Base-by-base conservation (phyloP, 192 early-diverging fungal species). In the Chytriomyces confervae region DNA sequence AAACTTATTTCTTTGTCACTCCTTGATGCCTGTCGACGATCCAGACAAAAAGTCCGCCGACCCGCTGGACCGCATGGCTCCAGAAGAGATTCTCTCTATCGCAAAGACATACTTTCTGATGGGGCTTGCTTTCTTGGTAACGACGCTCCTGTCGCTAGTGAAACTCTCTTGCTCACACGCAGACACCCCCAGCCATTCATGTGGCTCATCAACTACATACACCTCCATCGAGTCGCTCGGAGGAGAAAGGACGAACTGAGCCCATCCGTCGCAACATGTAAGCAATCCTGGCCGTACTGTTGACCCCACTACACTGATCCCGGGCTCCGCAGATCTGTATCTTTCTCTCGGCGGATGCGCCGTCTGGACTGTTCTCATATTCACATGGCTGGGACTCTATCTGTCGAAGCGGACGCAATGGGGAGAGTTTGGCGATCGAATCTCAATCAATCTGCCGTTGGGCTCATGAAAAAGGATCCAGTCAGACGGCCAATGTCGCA, bases 201-300 rank as follows among this genome's bases (percentile, higher is more conserved):
- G 50, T 93, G 92, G 92, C 80, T 93, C 11, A 85, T 92, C 51
- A 93, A 93, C 75, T 82, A 89, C 68, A 78, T 92, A 23, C 91
- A 93, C 71, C 79, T 93, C 62, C 92, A 87, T 77, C 87, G 87
- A 13, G 84, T 83, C 5, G 82, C 84, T 6, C 44, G 65, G 29
- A 84, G 86, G 61, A 80, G 88, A 24, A 49, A 61, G n/a, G 85
- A 9, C 18, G 69, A 90, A 50, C 80, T 88, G 51, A 80, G 80
- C 65, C 77, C 72, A n/a, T 77, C 82, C 50, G 82, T 93, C 10
- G 75, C 80, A 10, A 80, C 80, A 61, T 90, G 92, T 92, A 87
- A 81, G 87, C 82, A 11, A 44, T 65, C 36, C 36, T 36, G 0
- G 36, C 36, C 36, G 36, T 36, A 1, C 36, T 36, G 36, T 36